Conservation (phyloP, 2,329 filamentous ascomycete genomes). For the Ceratocystis colombiana region DNA sequence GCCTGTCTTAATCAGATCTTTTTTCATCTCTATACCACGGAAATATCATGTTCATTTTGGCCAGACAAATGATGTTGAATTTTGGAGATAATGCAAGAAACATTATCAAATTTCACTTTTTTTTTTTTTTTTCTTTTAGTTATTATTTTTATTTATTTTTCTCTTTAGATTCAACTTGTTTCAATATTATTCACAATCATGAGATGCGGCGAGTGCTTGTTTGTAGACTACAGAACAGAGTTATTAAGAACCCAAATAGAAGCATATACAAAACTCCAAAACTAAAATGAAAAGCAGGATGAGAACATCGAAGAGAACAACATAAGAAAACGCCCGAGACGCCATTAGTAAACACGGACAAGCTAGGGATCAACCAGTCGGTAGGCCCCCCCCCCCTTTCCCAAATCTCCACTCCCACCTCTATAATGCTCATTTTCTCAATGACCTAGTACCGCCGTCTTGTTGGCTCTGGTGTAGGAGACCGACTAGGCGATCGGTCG, state of each 20-base stretch:
- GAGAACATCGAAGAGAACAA: neutral
- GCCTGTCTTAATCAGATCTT: neutral
- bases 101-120: conserved; percentile 33
- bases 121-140: conserved; percentile 29
- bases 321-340: conserved; percentile 9
- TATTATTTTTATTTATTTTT: neutral
- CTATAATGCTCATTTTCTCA: neutral
- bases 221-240: neutral
- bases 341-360: conserved; percentile 6
- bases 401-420: too few relatives aligned
- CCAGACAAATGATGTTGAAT: neutral
- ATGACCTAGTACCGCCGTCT: conserved; percentile 53
- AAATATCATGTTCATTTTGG: conserved; percentile 7
- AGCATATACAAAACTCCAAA: conserved; percentile 7
- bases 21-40: conserved; percentile 11
- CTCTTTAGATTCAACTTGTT: conserved; percentile 7
- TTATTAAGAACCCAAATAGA: neutral
- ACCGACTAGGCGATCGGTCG: conserved; percentile 68
- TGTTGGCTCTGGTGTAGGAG: conserved; percentile 75
- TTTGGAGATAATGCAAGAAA: conserved; percentile 16
- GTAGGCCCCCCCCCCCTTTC: neutral
- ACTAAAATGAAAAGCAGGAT: neutral
- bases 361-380: neutral
- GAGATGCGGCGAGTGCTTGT: neutral
- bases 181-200: conserved; percentile 16